Evolutionary conservation across 2,329 filamentous ascomycete genomes (phyloP).

Genomic region (Didymella arachidicola): DNA sequence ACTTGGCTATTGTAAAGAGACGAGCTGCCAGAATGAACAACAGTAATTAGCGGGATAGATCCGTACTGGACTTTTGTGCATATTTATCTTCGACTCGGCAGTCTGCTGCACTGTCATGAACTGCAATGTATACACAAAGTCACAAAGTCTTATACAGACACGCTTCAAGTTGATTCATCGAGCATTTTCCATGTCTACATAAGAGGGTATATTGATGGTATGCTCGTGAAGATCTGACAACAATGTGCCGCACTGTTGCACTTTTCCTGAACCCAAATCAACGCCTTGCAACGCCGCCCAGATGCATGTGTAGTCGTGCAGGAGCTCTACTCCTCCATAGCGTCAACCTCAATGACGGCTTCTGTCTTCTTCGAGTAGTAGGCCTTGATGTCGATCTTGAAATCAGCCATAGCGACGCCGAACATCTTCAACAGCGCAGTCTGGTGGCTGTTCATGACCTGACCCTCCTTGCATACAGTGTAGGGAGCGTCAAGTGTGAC

Average conservation of each 20-base stretch:
- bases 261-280: slow-evolving; percentile 27
- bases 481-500: slow-evolving; percentile 79
- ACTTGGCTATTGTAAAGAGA: not conserved
- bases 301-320: slow-evolving; percentile 25
- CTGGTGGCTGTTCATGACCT: slow-evolving; percentile 87
- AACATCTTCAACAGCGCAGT: slow-evolving; percentile 94
- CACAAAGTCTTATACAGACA: not conserved
- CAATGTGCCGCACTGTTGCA: slow-evolving; percentile 23
- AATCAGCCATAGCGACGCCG: slow-evolving; percentile 88
- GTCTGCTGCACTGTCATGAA: not conserved
- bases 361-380: slow-evolving; percentile 53
- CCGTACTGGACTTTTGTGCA: not conserved
- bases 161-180: not conserved
- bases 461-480: slow-evolving; percentile 82
- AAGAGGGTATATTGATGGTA: slow-evolving; percentile 38
- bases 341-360: slow-evolving; percentile 60
- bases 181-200: slow-evolving; percentile 11
- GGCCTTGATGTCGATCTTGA: slow-evolving; percentile 80
- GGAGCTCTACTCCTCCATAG: slow-evolving; percentile 53
- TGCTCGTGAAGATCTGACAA: slow-evolving; percentile 26
- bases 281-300: slow-evolving; percentile 39
- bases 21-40: not conserved
- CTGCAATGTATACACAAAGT: not conserved
- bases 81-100: not conserved
- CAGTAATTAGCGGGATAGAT: not conserved